Evolutionary conservation across 1,284 basidiomycete genomes (phyloP).

Genomic region (Psilocybe mexicana): DNA sequence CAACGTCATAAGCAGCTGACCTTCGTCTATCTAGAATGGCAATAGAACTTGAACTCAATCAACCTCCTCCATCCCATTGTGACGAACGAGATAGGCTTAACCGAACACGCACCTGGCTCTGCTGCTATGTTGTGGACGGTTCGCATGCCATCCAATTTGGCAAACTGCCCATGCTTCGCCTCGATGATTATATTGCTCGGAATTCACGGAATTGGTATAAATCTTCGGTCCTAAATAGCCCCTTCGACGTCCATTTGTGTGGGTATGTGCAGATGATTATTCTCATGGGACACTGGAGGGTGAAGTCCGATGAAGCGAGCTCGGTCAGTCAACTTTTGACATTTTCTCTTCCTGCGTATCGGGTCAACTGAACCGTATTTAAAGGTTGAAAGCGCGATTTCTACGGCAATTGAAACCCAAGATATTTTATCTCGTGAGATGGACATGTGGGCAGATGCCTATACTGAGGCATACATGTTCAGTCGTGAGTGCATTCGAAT

Average conservation of each 20-base stretch:
- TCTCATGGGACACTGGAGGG: slow-evolving; percentile 48
- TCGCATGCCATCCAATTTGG: slow-evolving; percentile 68
- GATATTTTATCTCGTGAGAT: slow-evolving; percentile 35
- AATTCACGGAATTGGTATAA: slow-evolving; percentile 56
- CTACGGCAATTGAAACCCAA: slow-evolving; percentile 36
- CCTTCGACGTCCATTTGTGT: slow-evolving; percentile 55
- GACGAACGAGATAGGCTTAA: slow-evolving; percentile 47
- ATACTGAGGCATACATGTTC: slow-evolving; percentile 38
- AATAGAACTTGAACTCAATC: slow-evolving; percentile 49
- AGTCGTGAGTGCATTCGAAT: slow-evolving; percentile 33
- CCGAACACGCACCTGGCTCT: slow-evolving; percentile 65
- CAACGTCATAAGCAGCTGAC: neutral
- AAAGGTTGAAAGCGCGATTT: slow-evolving; percentile 36
- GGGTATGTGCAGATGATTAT: slow-evolving; percentile 53
- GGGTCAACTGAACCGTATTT: neutral
- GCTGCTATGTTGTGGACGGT: slow-evolving; percentile 65
- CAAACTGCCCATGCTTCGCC: slow-evolving; percentile 59
- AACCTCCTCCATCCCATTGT: slow-evolving; percentile 39
- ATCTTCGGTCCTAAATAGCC: slow-evolving; percentile 41
- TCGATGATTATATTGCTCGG: slow-evolving; percentile 59
- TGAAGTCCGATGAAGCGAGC: slow-evolving; percentile 18
- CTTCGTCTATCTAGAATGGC: slow-evolving; percentile 42
- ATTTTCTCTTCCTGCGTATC: neutral
- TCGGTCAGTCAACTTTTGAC: slow-evolving; percentile 18
- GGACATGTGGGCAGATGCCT: slow-evolving; percentile 38